A percentile compares a stretch with the other conserved stretches of the same genome.
Evolutionary conservation across 176 grass and related monocot genomes (phyloP).

Genomic region (Aechmea fasciata): DNA sequence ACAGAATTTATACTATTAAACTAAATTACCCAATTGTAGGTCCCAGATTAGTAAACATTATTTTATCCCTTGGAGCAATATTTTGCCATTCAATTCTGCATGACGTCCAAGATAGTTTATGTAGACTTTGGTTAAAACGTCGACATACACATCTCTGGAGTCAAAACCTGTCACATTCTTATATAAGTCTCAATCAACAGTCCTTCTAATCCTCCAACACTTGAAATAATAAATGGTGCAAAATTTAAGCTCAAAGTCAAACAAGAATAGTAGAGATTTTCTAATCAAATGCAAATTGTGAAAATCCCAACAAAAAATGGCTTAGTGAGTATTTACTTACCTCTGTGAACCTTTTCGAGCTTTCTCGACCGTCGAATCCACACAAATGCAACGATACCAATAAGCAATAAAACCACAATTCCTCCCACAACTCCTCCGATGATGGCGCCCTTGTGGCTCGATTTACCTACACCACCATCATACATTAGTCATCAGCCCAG

Average conservation of each 20-base stretch:
- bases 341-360: constrained; percentile 26
- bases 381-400: constrained; percentile 31
- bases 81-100: neutral
- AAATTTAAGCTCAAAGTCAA: constrained; percentile 2
- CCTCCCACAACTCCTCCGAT: constrained; percentile 55
- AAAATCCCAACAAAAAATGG: neutral
- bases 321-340: constrained; percentile 11
- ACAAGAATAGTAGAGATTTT: neutral
- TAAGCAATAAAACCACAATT: constrained; percentile 35
- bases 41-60: neutral
- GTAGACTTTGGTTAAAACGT: neutral
- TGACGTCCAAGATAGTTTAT: neutral
- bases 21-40: neutral
- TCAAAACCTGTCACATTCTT: neutral
- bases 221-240: neutral
- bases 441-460: constrained; percentile 37
- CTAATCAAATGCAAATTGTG: neutral
- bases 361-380: constrained; percentile 31
- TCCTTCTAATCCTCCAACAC: neutral
- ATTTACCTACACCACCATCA: constrained; percentile 35
- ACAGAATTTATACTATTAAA: neutral
- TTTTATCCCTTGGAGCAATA: neutral
- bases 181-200: neutral
- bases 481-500: constrained; percentile 1
- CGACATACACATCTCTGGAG: neutral